phyloP scores from a whole-genome alignment of 1,284 basidiomycete species.

The Puccinia sorghi region DNA sequence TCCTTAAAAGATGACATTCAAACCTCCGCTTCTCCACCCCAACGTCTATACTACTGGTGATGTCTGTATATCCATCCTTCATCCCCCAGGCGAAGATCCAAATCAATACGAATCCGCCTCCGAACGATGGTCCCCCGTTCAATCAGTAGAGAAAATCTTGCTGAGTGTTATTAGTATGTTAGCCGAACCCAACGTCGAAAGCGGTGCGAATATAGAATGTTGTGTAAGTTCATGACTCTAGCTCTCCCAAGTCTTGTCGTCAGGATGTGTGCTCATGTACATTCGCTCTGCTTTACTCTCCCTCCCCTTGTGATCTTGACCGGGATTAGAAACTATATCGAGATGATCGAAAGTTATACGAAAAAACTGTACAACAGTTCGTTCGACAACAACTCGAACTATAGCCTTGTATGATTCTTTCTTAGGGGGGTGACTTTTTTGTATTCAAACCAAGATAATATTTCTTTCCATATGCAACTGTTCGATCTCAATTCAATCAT shows the following conservation, averaged over 20 bases:
- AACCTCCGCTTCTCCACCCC: slow-evolving; percentile 71
- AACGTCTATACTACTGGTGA: slow-evolving; percentile 94
- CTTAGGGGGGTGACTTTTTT: not conserved
- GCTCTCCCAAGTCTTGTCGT: not conserved
- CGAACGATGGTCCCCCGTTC: slow-evolving; percentile 97
- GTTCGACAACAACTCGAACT: slow-evolving; percentile 48
- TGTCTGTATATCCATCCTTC: slow-evolving; percentile 97
- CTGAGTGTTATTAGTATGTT: slow-evolving; percentile 96
- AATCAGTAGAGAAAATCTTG: slow-evolving; percentile 89
- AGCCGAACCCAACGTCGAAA: slow-evolving; percentile 99
- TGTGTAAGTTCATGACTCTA: slow-evolving; percentile 57
- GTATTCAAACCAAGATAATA: not conserved
- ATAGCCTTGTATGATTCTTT: not conserved
- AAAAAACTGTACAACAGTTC: slow-evolving; percentile 46
- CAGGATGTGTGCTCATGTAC: not conserved
- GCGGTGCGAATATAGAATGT: slow-evolving; percentile 90
- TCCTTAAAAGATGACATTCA: slow-evolving; percentile 51
- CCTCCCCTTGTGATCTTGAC: not conserved
- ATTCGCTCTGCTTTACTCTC: not conserved
- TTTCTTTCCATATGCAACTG: not conserved
- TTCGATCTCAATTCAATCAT: too few relatives aligned
- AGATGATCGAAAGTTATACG: slow-evolving; percentile 66
- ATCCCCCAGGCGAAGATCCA: slow-evolving; percentile 88
- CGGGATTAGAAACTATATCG: slow-evolving; percentile 85
- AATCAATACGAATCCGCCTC: slow-evolving; percentile 78